These are phyloP conservation scores for Nissolia schottii DNA, from an alignment of 306 rosid genomes.

Conservation along the genomic window DNA sequence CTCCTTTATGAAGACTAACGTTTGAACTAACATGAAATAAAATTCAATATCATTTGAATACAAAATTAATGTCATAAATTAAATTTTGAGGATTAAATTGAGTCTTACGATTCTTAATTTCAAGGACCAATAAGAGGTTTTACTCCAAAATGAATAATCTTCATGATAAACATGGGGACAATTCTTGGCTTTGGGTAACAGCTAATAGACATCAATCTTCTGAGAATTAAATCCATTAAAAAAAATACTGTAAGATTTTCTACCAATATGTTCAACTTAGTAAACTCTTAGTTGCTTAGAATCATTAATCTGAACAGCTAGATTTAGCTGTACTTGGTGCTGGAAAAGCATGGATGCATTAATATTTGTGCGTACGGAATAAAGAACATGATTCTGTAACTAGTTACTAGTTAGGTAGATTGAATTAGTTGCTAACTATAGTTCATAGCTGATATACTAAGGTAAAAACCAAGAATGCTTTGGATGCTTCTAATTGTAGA, in stretches of 20 bases:
- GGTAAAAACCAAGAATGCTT: no score
- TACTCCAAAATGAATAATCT: no score
- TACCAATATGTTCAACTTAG: not conserved
- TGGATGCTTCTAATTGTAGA: not conserved
- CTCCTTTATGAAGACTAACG: no score
- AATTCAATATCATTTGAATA: no score
- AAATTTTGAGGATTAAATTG: no score
- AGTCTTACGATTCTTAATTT: no score
- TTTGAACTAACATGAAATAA: no score
- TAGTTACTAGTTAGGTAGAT: not conserved
- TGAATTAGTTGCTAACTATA: no score
- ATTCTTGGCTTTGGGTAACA: slow-evolving; percentile 5
- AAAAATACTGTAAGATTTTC: not conserved
- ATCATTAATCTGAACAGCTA: not conserved
- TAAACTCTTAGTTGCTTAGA: not conserved
- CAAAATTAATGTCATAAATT: no score
- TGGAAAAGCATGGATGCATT: not conserved
- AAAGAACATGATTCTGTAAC: not conserved
- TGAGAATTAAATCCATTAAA: not conserved
- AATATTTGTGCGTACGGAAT: not conserved
- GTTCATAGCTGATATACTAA: no score
- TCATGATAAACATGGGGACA: slow-evolving; percentile 2
- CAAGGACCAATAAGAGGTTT: no score
- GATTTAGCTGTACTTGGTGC: not conserved
- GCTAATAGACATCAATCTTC: not conserved